These are phyloP conservation scores for Metschnikowia kunwiensis DNA, from an alignment of 805 yeast species.

Conservation along the genomic window DNA sequence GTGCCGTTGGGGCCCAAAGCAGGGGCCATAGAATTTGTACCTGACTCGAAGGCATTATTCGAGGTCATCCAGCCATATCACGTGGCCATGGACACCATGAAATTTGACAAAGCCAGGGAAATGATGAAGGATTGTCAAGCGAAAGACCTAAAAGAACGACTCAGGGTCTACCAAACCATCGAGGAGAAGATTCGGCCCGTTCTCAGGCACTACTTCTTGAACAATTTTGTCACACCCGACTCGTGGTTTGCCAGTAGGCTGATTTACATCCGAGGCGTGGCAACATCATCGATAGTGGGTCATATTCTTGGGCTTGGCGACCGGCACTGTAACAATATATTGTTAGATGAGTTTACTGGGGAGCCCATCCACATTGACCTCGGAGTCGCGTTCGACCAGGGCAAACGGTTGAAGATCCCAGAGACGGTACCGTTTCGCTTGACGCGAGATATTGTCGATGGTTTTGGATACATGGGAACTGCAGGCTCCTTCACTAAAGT, in stretches of 20 bases:
- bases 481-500: conserved; percentile 72
- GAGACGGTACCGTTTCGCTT: conserved; percentile 92
- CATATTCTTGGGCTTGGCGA: conserved; percentile 91
- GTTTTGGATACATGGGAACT: conserved; percentile 83
- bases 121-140: conserved; percentile 59
- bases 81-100: conserved; percentile 42
- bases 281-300: conserved; percentile 84
- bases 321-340: conserved; percentile 86
- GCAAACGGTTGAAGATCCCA: conserved; percentile 77
- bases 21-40: conserved; percentile 89
- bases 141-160: conserved; percentile 41
- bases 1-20: conserved; percentile 84
- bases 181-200: conserved; percentile 57
- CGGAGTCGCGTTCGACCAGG: conserved; percentile 97
- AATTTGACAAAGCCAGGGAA: conserved; percentile 56
- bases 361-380: conserved; percentile 95
- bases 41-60: conserved; percentile 65
- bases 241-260: conserved; percentile 69
- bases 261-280: conserved; percentile 72
- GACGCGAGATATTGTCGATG: conserved; percentile 88
- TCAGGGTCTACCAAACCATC: conserved; percentile 47
- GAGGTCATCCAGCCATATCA: conserved; percentile 71
- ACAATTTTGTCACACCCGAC: conserved; percentile 61
- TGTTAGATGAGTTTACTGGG: conserved; percentile 77
- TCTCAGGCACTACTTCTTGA: conserved; percentile 66